These are phyloP conservation scores for Cucurbita pepo DNA, from an alignment of 306 rosid species.

Conservation along the genomic window DNA sequence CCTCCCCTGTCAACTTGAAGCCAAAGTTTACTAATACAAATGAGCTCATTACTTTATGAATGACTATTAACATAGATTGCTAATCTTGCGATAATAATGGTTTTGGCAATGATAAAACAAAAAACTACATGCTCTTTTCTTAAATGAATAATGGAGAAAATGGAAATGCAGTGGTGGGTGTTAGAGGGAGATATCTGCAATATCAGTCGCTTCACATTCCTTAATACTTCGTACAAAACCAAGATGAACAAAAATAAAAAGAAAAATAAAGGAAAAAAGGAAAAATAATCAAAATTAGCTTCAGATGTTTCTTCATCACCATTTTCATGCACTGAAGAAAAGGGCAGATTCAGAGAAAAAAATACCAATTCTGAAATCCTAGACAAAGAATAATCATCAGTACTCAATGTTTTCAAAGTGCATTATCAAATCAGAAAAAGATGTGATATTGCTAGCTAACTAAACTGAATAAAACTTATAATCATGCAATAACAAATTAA, in stretches of 20 bases:
- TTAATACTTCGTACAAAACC: background rate
- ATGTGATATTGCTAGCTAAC: background rate
- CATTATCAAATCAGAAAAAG: background rate
- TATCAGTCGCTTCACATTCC: background rate
- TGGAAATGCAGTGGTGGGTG: background rate
- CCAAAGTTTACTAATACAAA: slow-evolving; percentile 54
- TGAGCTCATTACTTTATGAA: slow-evolving; percentile 25
- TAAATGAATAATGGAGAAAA: background rate
- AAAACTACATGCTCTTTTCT: background rate
- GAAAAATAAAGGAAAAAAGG: background rate
- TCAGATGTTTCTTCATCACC: background rate
- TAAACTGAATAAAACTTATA: background rate
- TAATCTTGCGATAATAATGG: background rate
- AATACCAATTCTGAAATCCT: background rate
- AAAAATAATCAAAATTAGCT: background rate
- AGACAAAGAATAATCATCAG: background rate
- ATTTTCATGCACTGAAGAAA: background rate
- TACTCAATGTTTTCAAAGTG: background rate
- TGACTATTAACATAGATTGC: slow-evolving; percentile 4
- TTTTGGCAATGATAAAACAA: background rate
- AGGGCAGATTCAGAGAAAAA: background rate
- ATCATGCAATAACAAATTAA: background rate
- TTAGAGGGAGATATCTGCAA: background rate
- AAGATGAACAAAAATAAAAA: background rate
- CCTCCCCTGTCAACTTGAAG: slow-evolving; percentile 99